Percentiles rank a stretch among this genome's conserved stretches.
These are phyloP conservation scores for Citrus maxima DNA, from an alignment of 345 rosid genomes.

Conservation along the genomic window DNA sequence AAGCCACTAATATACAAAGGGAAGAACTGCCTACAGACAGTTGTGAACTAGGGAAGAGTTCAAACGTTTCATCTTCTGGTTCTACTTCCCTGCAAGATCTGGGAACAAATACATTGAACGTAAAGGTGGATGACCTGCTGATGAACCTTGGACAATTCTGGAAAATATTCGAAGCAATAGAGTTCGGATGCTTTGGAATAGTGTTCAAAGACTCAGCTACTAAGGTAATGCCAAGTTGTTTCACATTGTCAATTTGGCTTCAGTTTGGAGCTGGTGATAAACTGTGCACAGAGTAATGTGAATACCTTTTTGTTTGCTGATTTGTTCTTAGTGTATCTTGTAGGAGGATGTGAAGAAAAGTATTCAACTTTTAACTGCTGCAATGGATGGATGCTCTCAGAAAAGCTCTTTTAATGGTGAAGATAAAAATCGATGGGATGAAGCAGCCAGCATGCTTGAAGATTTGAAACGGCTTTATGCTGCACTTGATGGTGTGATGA, in stretches of 20 bases:
- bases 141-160: background rate
- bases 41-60: conserved; percentile 6
- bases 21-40: background rate
- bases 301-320: background rate
- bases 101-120: background rate
- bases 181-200: background rate
- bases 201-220: background rate
- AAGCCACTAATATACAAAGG: background rate
- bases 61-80: background rate
- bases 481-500: background rate
- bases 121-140: background rate
- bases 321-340: background rate
- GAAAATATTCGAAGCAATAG: conserved; percentile 10
- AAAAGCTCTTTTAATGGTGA: background rate
- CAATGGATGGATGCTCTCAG: background rate
- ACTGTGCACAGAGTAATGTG: background rate
- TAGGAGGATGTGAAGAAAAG: conserved; percentile 14
- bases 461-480: background rate
- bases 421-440: background rate
- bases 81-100: background rate
- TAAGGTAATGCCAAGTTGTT: conserved; percentile 10
- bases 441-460: conserved; percentile 4
- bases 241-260: background rate
- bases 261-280: background rate
- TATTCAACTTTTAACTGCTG: conserved; percentile 11